Percentiles rank a stretch among this genome's conserved stretches.
Evolutionary conservation across 768 basidiomycete species (phyloP).

Genomic region (Podaxis mareebaensis): DNA sequence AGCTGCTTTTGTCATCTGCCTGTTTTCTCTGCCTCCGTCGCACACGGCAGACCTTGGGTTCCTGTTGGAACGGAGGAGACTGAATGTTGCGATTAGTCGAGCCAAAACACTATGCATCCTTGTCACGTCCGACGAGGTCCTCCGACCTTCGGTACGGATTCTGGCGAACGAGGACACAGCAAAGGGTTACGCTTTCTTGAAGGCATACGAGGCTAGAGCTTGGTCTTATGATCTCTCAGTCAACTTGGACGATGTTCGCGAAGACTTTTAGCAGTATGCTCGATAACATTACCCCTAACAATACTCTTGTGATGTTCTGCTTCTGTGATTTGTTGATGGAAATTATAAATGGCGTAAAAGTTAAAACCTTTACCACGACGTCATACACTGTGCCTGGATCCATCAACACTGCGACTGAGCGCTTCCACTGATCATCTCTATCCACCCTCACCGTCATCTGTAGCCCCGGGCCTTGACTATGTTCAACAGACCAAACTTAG

Average conservation of each 20-base stretch:
- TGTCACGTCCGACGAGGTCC: constrained; percentile 43
- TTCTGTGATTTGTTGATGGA: neutral
- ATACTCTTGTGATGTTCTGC: neutral
- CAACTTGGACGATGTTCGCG: constrained; percentile 33
- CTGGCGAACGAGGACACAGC: constrained; percentile 44
- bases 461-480: neutral
- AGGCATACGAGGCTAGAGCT: constrained; percentile 49
- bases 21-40: constrained; percentile 46
- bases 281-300: neutral
- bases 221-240: constrained; percentile 43
- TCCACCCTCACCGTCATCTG: neutral
- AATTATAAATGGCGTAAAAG: neutral
- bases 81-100: constrained; percentile 56
- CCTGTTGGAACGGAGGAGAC: constrained; percentile 45
- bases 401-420: neutral
- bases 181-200: constrained; percentile 50
- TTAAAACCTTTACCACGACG: neutral
- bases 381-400: neutral
- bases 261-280: neutral
- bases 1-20: constrained; percentile 53
- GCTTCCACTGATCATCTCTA: neutral
- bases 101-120: constrained; percentile 52
- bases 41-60: constrained; percentile 40
- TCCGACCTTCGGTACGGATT: constrained; percentile 44
- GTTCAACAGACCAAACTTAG: constrained; percentile 4